Conservation (phyloP, 176 grass and related monocot genomes). For the Aegilops longissima region DNA sequence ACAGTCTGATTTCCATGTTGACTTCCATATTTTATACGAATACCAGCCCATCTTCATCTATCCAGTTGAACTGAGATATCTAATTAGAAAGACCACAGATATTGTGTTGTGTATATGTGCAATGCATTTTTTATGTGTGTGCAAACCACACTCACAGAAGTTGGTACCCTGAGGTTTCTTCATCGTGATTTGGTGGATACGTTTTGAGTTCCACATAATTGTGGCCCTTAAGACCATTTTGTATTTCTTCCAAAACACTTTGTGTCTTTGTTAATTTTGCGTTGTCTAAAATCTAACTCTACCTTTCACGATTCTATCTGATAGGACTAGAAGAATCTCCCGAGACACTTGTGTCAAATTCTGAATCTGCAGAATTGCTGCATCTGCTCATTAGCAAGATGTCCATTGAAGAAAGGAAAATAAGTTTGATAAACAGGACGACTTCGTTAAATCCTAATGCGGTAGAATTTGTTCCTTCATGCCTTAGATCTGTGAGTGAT, state of each 20-base stretch:
- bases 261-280: constrained; percentile 14
- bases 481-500: constrained; percentile 67
- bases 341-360: constrained; percentile 1
- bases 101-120: not conserved
- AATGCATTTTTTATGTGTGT: not conserved
- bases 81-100: not conserved
- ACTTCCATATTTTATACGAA: too few species aligned
- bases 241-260: not conserved
- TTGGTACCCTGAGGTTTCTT: constrained; percentile 9
- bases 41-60: not conserved
- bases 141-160: not conserved
- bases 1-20: not conserved
- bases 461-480: constrained; percentile 94
- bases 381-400: constrained; percentile 25
- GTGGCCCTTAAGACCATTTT: constrained; percentile 4
- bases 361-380: constrained; percentile 12
- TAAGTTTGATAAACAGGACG: constrained; percentile 63
- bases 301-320: constrained; percentile 17
- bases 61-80: constrained; percentile 12
- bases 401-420: constrained; percentile 56
- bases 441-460: constrained; percentile 93
- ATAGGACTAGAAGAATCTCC: constrained; percentile 44
- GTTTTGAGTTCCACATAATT: constrained; percentile 31
- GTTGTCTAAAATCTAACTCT: constrained; percentile 29
- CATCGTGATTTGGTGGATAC: not conserved